A percentile compares a stretch with the other conserved stretches of the same genome.
phyloP scores from a whole-genome alignment of 139 green algal species.

The Volvox reticuliferus region DNA sequence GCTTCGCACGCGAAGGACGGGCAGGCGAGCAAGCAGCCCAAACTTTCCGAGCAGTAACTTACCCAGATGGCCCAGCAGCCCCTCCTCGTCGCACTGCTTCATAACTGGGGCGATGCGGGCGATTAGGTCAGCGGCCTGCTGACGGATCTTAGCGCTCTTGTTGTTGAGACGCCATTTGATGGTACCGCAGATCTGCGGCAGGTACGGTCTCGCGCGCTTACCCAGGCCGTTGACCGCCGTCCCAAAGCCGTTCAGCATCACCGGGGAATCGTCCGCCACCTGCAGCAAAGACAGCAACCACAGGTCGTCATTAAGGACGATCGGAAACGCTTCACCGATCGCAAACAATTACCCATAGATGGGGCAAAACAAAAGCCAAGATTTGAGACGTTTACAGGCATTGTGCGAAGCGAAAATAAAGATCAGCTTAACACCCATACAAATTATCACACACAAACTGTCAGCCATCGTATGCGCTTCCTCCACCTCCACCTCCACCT shows the following conservation, averaged over 20 bases:
- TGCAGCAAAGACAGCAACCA: slow-evolving; percentile 40
- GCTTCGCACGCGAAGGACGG: too few relatives aligned
- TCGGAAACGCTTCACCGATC: too few relatives aligned
- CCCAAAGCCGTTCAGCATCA: slow-evolving; percentile 98
- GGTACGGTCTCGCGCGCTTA: slow-evolving; percentile 94
- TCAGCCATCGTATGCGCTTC: not conserved
- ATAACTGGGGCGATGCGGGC: slow-evolving; percentile 95
- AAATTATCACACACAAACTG: too few relatives aligned
- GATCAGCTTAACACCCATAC: too few relatives aligned
- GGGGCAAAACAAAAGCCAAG: too few relatives aligned
- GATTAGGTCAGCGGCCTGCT: slow-evolving; percentile 99
- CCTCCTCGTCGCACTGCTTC: slow-evolving; percentile 95
- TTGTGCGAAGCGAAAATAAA: too few relatives aligned
- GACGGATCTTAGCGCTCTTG: slow-evolving; percentile 94
- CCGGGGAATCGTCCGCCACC: slow-evolving; percentile 84
- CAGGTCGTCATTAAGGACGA: too few relatives aligned
- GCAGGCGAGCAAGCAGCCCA: too few relatives aligned
- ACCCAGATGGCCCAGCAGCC: slow-evolving; percentile 96
- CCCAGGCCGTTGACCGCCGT: slow-evolving; percentile 96
- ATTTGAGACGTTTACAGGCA: too few relatives aligned
- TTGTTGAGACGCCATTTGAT: slow-evolving; percentile 99
- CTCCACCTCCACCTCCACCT: not conserved
- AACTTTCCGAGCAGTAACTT: not conserved
- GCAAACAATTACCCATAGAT: too few relatives aligned
- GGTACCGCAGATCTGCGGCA: slow-evolving; percentile 98